Evolutionary conservation across 208 protist genomes (phyloP), one percentile per base, ranked within the genome.

Genomic region (Trypanosoma avium): DNA sequence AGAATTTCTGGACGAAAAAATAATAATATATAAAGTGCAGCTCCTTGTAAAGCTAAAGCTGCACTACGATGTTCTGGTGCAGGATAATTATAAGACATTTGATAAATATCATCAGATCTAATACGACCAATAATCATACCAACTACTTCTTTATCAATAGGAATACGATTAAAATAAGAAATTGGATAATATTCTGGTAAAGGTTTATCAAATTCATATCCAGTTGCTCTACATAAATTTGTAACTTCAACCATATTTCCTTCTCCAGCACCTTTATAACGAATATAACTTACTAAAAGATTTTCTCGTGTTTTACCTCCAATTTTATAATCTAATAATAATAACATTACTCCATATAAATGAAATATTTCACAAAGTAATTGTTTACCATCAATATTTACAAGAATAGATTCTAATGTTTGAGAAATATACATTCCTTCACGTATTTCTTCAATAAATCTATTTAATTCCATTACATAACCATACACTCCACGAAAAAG

Each of bases 341-440:
- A 76, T 17, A 99, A 79, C 94, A 99, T 98, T 10, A 98, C 86
- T 46, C 97, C 98, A 79, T 98, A 99, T 24, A 99, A 78, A 53
- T 96, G 86, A n/a, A 95, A 67, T 52, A 91, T 71, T 69, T 96
- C 90, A 49, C 88, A 92, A 30, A 99, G 64, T 4, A 99, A 81
- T 81, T 99, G 98, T 69, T 97, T 95, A 13, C 98, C 98, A 57
- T 99, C 95, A 29, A 82, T 60, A 61, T 98, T 91, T 27, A 88
- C 73, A 2, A 99, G 79, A 33, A 99, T 81, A 2, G 72, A 86
- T 61, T 98, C 92, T 12, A 98, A 58, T 0, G 94, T 98, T 50
- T 98, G 90, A 10, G 84, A 83, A 22, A 92, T 80, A 70, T 92
- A 96, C 60, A 92, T 73, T 0, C 92, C 91, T 24, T 98, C 84